Percentiles rank a stretch among this genome's conserved stretches.
phyloP scores from a whole-genome alignment of 768 basidiomycete genomes.

The Royoungia palumana region DNA sequence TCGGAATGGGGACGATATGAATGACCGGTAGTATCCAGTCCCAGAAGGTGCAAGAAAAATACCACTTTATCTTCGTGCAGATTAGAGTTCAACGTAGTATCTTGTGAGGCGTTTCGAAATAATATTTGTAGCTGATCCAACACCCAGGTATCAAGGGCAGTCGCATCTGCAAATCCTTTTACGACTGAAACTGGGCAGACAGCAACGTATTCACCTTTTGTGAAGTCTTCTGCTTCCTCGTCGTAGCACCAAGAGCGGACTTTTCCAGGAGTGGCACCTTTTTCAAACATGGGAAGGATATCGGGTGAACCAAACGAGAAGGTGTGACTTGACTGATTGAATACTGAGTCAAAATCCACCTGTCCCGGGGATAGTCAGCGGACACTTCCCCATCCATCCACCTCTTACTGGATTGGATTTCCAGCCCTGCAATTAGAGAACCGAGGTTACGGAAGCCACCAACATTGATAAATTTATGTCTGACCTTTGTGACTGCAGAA shows the following conservation, averaged over 20 bases:
- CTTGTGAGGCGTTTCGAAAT: slow-evolving; percentile 59
- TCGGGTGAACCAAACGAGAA: slow-evolving; percentile 88
- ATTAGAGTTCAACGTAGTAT: slow-evolving; percentile 46
- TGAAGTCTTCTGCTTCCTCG: slow-evolving; percentile 81
- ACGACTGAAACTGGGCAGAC: background rate
- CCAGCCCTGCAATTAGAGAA: slow-evolving; percentile 56
- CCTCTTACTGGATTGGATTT: slow-evolving; percentile 70
- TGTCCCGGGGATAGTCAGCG: slow-evolving; percentile 16
- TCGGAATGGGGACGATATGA: slow-evolving; percentile 79
- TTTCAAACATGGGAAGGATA: slow-evolving; percentile 82
- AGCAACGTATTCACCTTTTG: slow-evolving; percentile 52
- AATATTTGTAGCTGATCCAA: slow-evolving; percentile 62
- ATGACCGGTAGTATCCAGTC: slow-evolving; percentile 84
- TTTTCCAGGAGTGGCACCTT: slow-evolving; percentile 66
- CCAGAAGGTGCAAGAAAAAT: slow-evolving; percentile 82
- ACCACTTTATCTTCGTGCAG: slow-evolving; percentile 60
- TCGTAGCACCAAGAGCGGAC: slow-evolving; percentile 76
- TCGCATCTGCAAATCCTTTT: slow-evolving; percentile 53
- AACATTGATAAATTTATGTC: slow-evolving; percentile 6
- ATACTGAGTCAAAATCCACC: slow-evolving; percentile 84
- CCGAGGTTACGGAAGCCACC: slow-evolving; percentile 3
- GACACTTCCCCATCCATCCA: background rate
- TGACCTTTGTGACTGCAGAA: slow-evolving; percentile 79
- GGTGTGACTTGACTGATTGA: slow-evolving; percentile 75
- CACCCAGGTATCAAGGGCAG: slow-evolving; percentile 75